A percentile compares a stretch with the other conserved stretches of the same genome.
These are phyloP conservation scores for Geotrichum aggregatum DNA, from an alignment of 1,139 yeast species.

Conservation along the genomic window DNA sequence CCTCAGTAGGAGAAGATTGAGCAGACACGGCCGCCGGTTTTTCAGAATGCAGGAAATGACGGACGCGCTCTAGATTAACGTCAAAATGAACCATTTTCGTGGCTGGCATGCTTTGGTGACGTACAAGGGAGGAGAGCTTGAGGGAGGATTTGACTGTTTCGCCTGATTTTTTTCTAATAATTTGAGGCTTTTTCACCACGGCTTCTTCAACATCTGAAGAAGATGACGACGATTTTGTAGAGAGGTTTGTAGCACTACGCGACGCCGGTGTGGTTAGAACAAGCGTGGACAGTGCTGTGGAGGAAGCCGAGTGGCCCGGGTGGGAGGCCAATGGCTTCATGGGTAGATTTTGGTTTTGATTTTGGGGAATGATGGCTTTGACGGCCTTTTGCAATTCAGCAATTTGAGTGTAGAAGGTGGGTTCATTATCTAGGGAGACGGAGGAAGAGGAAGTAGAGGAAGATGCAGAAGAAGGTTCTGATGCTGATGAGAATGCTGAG, in stretches of 20 bases:
- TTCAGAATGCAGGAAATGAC: slow-evolving; percentile 68
- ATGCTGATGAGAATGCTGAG: not conserved
- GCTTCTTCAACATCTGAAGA: not conserved
- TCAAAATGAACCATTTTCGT: slow-evolving; percentile 84
- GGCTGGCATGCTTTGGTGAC: slow-evolving; percentile 66
- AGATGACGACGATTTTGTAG: not conserved
- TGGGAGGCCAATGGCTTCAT: not conserved
- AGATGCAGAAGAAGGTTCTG: not conserved
- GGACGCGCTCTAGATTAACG: slow-evolving; percentile 55
- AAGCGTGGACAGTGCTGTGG: not conserved
- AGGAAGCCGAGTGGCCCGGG: not conserved
- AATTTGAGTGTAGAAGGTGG: not conserved
- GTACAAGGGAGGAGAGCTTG: slow-evolving; percentile 42
- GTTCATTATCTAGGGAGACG: slow-evolving; percentile 2
- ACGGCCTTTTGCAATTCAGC: slow-evolving; percentile 4
- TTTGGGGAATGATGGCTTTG: not conserved
- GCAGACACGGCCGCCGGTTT: slow-evolving; percentile 73
- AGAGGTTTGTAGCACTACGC: slow-evolving; percentile 1
- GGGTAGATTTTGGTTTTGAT: not conserved
- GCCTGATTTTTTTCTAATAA: slow-evolving; percentile 5
- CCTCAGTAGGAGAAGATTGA: slow-evolving; percentile 49
- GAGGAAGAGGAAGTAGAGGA: slow-evolving; percentile 1
- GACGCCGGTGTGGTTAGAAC: slow-evolving; percentile 1
- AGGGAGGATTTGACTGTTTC: slow-evolving; percentile 64
- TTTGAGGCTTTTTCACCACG: not conserved